These are phyloP conservation scores for Epichloe baconii DNA, from an alignment of 2,329 filamentous ascomycete species.

Conservation along the genomic window DNA sequence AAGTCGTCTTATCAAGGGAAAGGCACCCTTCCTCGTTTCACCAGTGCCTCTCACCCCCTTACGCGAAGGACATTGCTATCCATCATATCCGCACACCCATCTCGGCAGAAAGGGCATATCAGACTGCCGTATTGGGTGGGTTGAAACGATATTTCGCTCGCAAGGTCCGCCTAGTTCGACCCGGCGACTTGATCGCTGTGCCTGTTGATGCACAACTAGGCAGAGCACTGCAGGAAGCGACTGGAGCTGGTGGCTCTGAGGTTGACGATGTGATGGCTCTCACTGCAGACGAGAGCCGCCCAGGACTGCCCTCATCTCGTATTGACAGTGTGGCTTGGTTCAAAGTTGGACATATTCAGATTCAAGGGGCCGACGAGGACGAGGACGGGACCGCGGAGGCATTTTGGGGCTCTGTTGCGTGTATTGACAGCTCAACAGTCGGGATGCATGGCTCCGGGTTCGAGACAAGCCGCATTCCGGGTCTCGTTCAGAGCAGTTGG, in stretches of 20 bases:
- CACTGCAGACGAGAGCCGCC: conserved; percentile 26
- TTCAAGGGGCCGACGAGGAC: conserved; percentile 38
- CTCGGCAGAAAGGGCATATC: conserved; percentile 72
- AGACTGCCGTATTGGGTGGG: conserved; percentile 74
- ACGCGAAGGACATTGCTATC: conserved; percentile 66
- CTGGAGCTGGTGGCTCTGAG: conserved; percentile 42
- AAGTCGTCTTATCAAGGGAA: conserved; percentile 35
- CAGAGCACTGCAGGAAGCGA: conserved; percentile 64
- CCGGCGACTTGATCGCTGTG: conserved; percentile 78
- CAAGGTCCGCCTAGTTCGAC: conserved; percentile 69
- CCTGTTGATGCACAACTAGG: conserved; percentile 79
- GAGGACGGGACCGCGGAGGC: conserved; percentile 52
- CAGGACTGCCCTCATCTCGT: conserved; percentile 16
- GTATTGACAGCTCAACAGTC: conserved; percentile 75
- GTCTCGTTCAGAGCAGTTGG: conserved; percentile 67
- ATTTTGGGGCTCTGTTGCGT: conserved; percentile 74
- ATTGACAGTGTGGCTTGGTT: conserved; percentile 76
- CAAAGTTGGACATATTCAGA: conserved; percentile 63
- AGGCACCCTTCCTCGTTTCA: conserved; percentile 42
- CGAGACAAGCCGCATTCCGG: conserved; percentile 67
- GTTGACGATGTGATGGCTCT: conserved; percentile 58
- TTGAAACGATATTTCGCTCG: conserved; percentile 81
- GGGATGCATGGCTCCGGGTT: conserved; percentile 87
- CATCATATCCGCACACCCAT: conserved; percentile 81
- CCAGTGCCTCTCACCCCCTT: conserved; percentile 43